A percentile compares a stretch with the other conserved stretches of the same genome.
These are phyloP conservation scores for Cyclotella kingstonii DNA, from an alignment of 108 stramenopile species.

Conservation along the genomic window DNA sequence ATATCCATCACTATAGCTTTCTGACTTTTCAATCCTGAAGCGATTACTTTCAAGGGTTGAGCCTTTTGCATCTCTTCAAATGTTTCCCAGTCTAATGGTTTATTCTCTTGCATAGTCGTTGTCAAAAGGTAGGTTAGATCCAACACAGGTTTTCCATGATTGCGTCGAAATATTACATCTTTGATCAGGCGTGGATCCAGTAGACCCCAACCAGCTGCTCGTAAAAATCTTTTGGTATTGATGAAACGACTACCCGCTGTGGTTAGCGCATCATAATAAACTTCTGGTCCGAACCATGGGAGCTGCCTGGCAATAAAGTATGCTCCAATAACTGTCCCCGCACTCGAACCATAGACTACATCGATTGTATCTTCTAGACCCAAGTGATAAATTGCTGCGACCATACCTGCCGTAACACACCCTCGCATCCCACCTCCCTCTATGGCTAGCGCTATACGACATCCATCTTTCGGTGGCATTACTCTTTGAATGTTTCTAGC, in stretches of 20 bases:
- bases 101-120: conserved; percentile 73
- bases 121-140: conserved; percentile 84
- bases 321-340: conserved; percentile 85
- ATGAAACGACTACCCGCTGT: conserved; percentile 81
- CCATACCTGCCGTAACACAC: conserved; percentile 94
- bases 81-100: conserved; percentile 90
- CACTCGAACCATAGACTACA: conserved; percentile 91
- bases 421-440: conserved; percentile 98
- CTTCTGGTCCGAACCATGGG: conserved; percentile 91
- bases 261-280: conserved; percentile 92
- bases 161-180: conserved; percentile 70
- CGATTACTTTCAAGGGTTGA: conserved; percentile 89
- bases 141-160: conserved; percentile 85
- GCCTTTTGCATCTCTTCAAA: conserved; percentile 80
- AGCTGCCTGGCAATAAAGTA: conserved; percentile 87
- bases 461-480: conserved; percentile 47
- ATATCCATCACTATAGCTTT: conserved; percentile 74
- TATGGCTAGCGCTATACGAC: conserved; percentile 82
- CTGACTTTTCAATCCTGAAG: conserved; percentile 74
- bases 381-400: conserved; percentile 79
- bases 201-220: conserved; percentile 82
- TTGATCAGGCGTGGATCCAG: conserved; percentile 78
- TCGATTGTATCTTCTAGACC: conserved; percentile 85
- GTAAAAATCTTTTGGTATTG: conserved; percentile 78
- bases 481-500: conserved; percentile 10